Evolutionary conservation across 306 rosid genomes (phyloP).

Genomic region (Sicyos baderoa): DNA sequence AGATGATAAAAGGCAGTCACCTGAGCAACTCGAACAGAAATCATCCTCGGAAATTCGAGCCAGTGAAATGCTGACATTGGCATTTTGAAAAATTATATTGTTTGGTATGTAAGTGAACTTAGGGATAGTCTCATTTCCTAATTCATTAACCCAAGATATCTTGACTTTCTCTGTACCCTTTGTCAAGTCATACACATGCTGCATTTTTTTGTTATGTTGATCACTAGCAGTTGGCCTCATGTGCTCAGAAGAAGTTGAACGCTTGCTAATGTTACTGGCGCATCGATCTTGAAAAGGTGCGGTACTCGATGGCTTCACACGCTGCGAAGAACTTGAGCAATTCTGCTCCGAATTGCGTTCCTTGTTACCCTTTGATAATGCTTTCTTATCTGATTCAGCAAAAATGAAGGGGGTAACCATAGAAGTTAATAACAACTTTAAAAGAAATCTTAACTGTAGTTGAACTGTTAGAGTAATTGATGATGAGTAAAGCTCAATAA

Average conservation of each 20-base stretch:
- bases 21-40: conserved; percentile 62
- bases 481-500: not conserved
- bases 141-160: conserved; percentile 54
- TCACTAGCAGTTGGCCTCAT: conserved; percentile 12
- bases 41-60: conserved; percentile 79
- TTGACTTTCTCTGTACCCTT: conserved; percentile 65
- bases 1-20: conserved; percentile 56
- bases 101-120: conserved; percentile 65
- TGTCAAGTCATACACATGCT: conserved; percentile 42
- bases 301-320: not conserved
- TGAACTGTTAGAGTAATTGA: not conserved
- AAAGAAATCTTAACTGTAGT: not conserved
- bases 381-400: not conserved
- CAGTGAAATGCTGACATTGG: conserved; percentile 60
- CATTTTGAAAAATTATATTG: conserved; percentile 60
- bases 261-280: conserved; percentile 8
- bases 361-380: not conserved
- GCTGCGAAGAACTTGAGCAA: conserved; percentile 14
- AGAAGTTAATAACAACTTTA: not conserved
- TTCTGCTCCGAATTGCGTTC: not conserved
- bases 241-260: conserved; percentile 22
- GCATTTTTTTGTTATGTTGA: conserved; percentile 20
- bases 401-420: not conserved
- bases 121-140: conserved; percentile 46
- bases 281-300: conserved; percentile 14